Percentiles rank a stretch among this genome's conserved stretches.
Conservation (phyloP, 192 early-diverging fungal genomes). For the Linderina pennispora region DNA sequence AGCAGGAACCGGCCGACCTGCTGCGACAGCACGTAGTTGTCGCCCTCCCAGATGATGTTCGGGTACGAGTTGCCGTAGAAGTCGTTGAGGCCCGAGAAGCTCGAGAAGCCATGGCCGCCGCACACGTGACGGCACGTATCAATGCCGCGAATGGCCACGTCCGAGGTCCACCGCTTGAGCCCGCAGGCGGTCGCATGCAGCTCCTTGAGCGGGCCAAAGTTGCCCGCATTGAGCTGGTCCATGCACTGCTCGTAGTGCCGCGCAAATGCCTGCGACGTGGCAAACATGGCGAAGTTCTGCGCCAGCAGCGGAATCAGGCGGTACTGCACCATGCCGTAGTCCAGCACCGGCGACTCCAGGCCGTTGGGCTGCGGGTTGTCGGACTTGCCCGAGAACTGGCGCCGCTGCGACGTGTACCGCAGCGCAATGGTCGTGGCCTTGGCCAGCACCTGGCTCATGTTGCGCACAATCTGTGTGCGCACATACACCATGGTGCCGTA, state of each 20-base stretch:
- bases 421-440: conserved; percentile 65
- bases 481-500: conserved; percentile 85
- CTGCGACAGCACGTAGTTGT: conserved; percentile 81
- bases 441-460: conserved; percentile 51
- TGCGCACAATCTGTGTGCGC: conserved; percentile 69
- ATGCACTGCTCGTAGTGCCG: conserved; percentile 57
- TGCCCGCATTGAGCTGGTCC: conserved; percentile 49
- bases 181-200: conserved; percentile 68
- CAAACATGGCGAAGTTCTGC: conserved; percentile 67
- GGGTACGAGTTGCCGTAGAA: conserved; percentile 66
- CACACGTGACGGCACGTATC: conserved; percentile 68
- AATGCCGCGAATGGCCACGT: conserved; percentile 60
- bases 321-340: conserved; percentile 76
- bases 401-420: conserved; percentile 65
- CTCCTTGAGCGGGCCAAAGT: conserved; percentile 64
- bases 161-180: conserved; percentile 70
- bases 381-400: conserved; percentile 60
- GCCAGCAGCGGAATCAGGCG: conserved; percentile 67
- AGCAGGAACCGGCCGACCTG: conserved; percentile 78
- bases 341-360: conserved; percentile 64
- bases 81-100: conserved; percentile 62
- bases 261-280: conserved; percentile 59
- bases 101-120: conserved; percentile 75
- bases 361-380: conserved; percentile 6
- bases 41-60: conserved; percentile 78